A percentile compares a stretch with the other conserved stretches of the same genome.
These are phyloP conservation scores for Colletotrichum sp. DNA, from an alignment of 2,329 filamentous ascomycete genomes.

Conservation along the genomic window DNA sequence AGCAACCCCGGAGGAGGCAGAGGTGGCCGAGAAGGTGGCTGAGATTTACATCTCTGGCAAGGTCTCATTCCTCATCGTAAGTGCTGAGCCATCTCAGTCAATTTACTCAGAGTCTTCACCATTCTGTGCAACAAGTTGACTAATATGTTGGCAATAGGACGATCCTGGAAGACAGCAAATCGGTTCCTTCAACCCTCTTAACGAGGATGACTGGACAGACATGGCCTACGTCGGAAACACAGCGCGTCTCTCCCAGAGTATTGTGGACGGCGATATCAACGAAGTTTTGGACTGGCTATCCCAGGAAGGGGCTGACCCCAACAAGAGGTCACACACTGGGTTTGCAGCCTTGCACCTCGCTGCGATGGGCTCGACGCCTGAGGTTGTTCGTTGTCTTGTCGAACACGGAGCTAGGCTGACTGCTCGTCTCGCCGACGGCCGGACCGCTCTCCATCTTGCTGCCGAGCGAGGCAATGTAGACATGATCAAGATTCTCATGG, in stretches of 20 bases:
- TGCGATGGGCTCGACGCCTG: constrained; percentile 67
- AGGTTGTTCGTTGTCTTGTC: constrained; percentile 74
- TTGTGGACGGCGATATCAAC: constrained; percentile 74
- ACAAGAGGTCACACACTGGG: constrained; percentile 78
- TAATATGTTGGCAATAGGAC: constrained; percentile 44
- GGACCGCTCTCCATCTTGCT: constrained; percentile 82
- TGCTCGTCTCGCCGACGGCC: constrained; percentile 77
- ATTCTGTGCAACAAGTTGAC: background rate
- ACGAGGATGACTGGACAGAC: constrained; percentile 84
- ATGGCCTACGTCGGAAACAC: constrained; percentile 90
- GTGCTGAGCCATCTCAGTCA: background rate
- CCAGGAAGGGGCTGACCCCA: constrained; percentile 71
- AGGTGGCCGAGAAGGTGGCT: constrained; percentile 71
- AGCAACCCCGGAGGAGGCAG: constrained; percentile 71
- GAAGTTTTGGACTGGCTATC: constrained; percentile 72
- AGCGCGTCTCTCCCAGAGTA: constrained; percentile 77
- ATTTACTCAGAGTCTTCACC: background rate
- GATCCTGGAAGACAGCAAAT: constrained; percentile 79
- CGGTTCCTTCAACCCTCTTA: constrained; percentile 78
- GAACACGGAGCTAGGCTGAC: constrained; percentile 75
- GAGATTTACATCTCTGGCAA: constrained; percentile 79
- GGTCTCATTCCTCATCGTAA: constrained; percentile 69
- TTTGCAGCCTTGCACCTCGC: constrained; percentile 81
- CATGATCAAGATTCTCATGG: constrained; percentile 74
- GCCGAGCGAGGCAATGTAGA: constrained; percentile 70